Base-by-base conservation (phyloP, 345 rosid species). In the Combretum micranthum region DNA sequence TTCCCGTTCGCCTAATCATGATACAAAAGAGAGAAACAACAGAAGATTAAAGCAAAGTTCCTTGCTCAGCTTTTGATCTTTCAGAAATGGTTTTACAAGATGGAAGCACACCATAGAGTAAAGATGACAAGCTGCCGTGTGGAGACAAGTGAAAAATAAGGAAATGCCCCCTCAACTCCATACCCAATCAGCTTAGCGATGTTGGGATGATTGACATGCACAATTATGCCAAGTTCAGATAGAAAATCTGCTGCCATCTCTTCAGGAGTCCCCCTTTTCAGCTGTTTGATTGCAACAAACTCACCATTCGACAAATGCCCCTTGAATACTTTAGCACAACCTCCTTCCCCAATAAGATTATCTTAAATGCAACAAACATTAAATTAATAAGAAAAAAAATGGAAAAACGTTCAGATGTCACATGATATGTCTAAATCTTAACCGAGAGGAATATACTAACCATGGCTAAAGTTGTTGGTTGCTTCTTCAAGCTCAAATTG, bases 81-180 rank as follows among this genome's bases (percentile, higher is more conserved):
- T 39, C 22, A 22, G 9, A 23, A 19, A 10, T 25, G 64, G 57
- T 50, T n/a, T 47, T 6, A 12, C 22, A 59, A 44, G 16, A 26
- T 44, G 50, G 13, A 18, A 46, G 57, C 78, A 26, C 50, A 88
- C 98, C 94, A 52, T 91, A 84, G 60, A 91, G 90, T 53, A 91
- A 64, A 54, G 95, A 82, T 26, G 96, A 82, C 2, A 91, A 77
- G 79, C 95, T 88, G 37, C 96, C 98, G 52, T 80, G 80, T 64
- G 88, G 87, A 58, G 98, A 92, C 55, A 88, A 71, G 61, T 88
- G 77, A 70, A 92, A 90, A 64, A 88, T 88, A 67, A 88, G 88
- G 71, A 86, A 84, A 92, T 86, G 44, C 96, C 98, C 60, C 89
- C 96, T 88, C 98, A 52, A 92, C 89, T 32, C 98, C 87, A 53